These are phyloP conservation scores for Stagonosporopsis chrysanthemi DNA, from an alignment of 2,329 filamentous ascomycete genomes.

Conservation along the genomic window DNA sequence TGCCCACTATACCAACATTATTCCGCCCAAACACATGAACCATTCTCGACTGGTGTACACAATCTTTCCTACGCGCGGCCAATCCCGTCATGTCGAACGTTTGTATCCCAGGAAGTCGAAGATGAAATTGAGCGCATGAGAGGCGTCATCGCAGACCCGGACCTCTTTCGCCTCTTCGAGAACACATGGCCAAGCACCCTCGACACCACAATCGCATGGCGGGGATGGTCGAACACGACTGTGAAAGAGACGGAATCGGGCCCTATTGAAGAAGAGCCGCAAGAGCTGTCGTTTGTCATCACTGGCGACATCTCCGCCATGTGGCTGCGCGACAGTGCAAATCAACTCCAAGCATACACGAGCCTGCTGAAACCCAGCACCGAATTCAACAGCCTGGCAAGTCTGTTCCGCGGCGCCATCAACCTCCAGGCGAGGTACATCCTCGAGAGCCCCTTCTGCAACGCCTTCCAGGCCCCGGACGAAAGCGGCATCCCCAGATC, in stretches of 20 bases:
- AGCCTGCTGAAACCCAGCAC: slow-evolving; percentile 62
- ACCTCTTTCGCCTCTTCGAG: slow-evolving; percentile 73
- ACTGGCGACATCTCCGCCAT: slow-evolving; percentile 66
- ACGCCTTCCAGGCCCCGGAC: slow-evolving; percentile 60
- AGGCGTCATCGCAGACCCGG: slow-evolving; percentile 56
- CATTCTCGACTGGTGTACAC: slow-evolving; percentile 51
- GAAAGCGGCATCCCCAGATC: slow-evolving; percentile 54
- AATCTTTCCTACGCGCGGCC: slow-evolving; percentile 56
- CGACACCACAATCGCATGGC: slow-evolving; percentile 77
- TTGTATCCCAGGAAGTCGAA: slow-evolving; percentile 53
- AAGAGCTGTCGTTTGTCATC: slow-evolving; percentile 68
- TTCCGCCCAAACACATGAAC: slow-evolving; percentile 49
- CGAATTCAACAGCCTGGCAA: slow-evolving; percentile 62
- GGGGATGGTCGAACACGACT: slow-evolving; percentile 62
- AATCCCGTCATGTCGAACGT: slow-evolving; percentile 55
- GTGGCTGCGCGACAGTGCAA: slow-evolving; percentile 65
- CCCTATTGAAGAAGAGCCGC: slow-evolving; percentile 44
- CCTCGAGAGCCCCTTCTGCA: slow-evolving; percentile 63
- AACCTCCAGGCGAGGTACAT: slow-evolving; percentile 76
- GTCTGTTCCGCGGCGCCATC: slow-evolving; percentile 73
- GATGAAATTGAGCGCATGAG: slow-evolving; percentile 44
- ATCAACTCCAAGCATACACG: slow-evolving; percentile 74
- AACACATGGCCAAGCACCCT: slow-evolving; percentile 78
- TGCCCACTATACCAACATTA: slow-evolving; percentile 56
- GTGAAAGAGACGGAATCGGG: slow-evolving; percentile 7